Conservation (phyloP, 805 yeast genomes). For the Yarrowia bubula region DNA sequence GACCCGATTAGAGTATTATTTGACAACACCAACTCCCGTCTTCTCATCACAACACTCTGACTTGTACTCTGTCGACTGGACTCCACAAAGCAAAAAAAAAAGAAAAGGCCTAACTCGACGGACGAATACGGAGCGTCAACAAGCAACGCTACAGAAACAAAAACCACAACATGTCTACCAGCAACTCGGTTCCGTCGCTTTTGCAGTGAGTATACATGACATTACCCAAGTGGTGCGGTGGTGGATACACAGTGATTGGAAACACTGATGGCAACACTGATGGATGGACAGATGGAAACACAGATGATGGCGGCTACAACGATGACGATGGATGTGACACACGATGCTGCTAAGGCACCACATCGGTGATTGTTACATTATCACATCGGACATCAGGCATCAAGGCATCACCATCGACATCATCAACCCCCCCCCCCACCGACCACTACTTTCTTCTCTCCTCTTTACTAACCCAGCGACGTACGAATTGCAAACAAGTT, state of each 20-base stretch:
- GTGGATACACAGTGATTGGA: too few relatives aligned
- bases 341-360: background rate
- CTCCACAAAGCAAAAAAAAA: too few relatives aligned
- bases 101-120: too few relatives aligned
- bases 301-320: background rate
- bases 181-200: conserved; percentile 25
- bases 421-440: background rate
- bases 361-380: background rate
- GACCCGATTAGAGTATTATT: background rate
- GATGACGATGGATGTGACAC: background rate
- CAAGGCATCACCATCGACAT: too few relatives aligned
- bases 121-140: too few relatives aligned
- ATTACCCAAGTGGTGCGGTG: too few relatives aligned
- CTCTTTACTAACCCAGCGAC: conserved; percentile 50
- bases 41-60: background rate
- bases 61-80: background rate
- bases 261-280: background rate
- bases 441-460: background rate
- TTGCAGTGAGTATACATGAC: conserved; percentile 27
- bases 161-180: conserved; percentile 19
- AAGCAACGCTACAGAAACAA: too few relatives aligned
- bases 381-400: too few relatives aligned
- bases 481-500: conserved; percentile 90
- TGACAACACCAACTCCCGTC: too few relatives aligned
- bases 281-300: background rate